These are phyloP conservation scores for Fusarium aywerte DNA, from an alignment of 2,329 filamentous ascomycete genomes.

Conservation along the genomic window DNA sequence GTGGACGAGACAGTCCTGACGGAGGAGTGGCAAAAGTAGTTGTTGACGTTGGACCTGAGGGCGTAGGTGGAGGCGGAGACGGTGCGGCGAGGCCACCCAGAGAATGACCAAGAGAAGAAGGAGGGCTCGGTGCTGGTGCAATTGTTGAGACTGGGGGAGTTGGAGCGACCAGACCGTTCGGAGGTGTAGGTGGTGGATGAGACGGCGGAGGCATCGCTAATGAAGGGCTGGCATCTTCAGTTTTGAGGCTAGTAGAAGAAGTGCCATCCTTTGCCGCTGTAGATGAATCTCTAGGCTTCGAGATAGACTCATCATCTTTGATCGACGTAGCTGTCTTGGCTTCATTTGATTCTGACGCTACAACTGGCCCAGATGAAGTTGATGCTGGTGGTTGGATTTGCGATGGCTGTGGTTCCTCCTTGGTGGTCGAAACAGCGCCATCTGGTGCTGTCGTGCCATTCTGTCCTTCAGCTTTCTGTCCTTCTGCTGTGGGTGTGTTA, in stretches of 20 bases:
- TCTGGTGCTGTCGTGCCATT: background rate
- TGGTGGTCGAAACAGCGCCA: constrained; percentile 4
- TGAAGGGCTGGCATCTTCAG: constrained; percentile 17
- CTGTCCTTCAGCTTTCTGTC: constrained; percentile 22
- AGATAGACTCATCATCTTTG: constrained; percentile 13
- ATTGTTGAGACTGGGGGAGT: constrained; percentile 21
- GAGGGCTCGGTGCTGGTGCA: constrained; percentile 26
- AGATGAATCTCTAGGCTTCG: constrained; percentile 8
- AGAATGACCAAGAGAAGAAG: constrained; percentile 29
- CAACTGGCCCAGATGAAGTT: background rate
- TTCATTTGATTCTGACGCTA: constrained; percentile 1
- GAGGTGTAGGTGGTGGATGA: constrained; percentile 30
- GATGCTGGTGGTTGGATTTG: constrained; percentile 10
- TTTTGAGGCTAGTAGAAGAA: constrained; percentile 7
- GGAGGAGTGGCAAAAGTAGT: constrained; percentile 35
- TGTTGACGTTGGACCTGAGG: constrained; percentile 13
- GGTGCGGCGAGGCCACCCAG: constrained; percentile 40
- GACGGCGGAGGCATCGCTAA: constrained; percentile 42
- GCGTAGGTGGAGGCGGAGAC: constrained; percentile 18
- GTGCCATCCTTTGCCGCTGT: background rate
- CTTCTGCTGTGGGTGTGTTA: constrained; percentile 13
- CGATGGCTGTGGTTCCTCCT: constrained; percentile 16
- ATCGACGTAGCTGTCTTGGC: background rate
- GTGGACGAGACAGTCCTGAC: constrained; percentile 39
- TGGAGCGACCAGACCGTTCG: constrained; percentile 37